phyloP scores from a whole-genome alignment of 2,329 filamentous ascomycete species.

The Beauveria brongniartii region DNA sequence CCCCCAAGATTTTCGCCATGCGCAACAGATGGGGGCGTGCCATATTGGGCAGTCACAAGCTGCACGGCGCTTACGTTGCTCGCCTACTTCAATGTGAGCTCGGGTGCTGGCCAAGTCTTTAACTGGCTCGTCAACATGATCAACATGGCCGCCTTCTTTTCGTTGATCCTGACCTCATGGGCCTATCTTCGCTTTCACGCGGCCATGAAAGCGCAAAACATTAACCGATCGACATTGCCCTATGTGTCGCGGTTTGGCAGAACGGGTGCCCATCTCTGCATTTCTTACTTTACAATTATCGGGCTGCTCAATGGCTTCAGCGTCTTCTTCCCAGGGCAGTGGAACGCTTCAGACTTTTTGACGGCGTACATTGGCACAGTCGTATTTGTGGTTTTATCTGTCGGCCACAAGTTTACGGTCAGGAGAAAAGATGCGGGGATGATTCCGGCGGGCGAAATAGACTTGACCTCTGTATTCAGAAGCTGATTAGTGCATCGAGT shows the following conservation, averaged over 20 bases:
- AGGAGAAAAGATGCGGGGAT: neutral
- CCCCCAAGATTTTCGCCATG: too few relatives aligned
- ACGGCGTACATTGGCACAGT: constrained; percentile 15
- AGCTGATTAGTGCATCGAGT: neutral
- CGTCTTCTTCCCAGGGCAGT: constrained; percentile 16
- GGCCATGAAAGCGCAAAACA: neutral
- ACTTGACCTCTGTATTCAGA: neutral
- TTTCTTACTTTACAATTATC: constrained; percentile 22
- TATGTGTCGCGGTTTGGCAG: constrained; percentile 7
- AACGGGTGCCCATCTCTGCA: constrained; percentile 8
- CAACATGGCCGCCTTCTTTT: constrained; percentile 13
- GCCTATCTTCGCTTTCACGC: constrained; percentile 15
- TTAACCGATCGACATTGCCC: constrained; percentile 2
- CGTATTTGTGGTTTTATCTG: constrained; percentile 6
- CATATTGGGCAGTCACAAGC: too few relatives aligned
- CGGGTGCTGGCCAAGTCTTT: constrained; percentile 47
- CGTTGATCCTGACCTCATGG: constrained; percentile 14
- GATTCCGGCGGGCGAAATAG: neutral
- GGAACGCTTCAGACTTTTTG: constrained; percentile 14
- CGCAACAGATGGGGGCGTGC: too few relatives aligned
- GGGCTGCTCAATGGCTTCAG: constrained; percentile 53
- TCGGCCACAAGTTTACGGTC: neutral
- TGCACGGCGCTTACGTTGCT: constrained; percentile 36
- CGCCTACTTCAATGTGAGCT: constrained; percentile 50
- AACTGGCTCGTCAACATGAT: constrained; percentile 42